Percentiles rank a stretch among this genome's conserved stretches.
Conservation (phyloP, 441 rosid genomes). For the Pelargonium australe region DNA sequence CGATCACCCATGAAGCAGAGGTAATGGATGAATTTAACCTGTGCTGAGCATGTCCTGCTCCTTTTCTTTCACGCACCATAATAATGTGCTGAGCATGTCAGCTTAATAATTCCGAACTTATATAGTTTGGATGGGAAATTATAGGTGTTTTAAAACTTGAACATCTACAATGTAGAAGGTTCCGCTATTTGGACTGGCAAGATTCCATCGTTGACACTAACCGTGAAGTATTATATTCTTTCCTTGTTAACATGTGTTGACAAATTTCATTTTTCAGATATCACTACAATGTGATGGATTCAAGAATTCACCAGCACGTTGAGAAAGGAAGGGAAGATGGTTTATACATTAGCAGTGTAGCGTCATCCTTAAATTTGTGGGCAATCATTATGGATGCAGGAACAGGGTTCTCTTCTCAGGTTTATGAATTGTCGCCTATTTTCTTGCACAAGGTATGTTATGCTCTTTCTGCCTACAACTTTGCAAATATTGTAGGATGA, state of each 20-base stretch:
- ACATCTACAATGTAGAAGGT: background rate
- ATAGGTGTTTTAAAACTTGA: no score
- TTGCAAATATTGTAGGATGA: background rate
- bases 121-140: no score
- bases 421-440: slow-evolving; percentile 39
- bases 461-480: slow-evolving; percentile 6
- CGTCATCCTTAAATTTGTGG: slow-evolving; percentile 50
- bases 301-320: slow-evolving; percentile 41
- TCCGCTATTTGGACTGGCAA: no score
- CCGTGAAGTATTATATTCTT: background rate
- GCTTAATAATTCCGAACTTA: no score
- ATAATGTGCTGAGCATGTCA: background rate
- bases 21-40: slow-evolving; percentile 19
- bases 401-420: slow-evolving; percentile 46
- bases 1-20: slow-evolving; percentile 54
- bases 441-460: slow-evolving; percentile 34
- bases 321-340: slow-evolving; percentile 52
- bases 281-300: slow-evolving; percentile 46
- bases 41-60: no score
- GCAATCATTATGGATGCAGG: slow-evolving; percentile 61
- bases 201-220: background rate
- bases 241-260: background rate
- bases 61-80: background rate
- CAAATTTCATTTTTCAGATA: slow-evolving; percentile 26
- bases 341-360: slow-evolving; percentile 44